Evolutionary conservation across 805 yeast species (phyloP).

Genomic region (Candida suzukii): DNA sequence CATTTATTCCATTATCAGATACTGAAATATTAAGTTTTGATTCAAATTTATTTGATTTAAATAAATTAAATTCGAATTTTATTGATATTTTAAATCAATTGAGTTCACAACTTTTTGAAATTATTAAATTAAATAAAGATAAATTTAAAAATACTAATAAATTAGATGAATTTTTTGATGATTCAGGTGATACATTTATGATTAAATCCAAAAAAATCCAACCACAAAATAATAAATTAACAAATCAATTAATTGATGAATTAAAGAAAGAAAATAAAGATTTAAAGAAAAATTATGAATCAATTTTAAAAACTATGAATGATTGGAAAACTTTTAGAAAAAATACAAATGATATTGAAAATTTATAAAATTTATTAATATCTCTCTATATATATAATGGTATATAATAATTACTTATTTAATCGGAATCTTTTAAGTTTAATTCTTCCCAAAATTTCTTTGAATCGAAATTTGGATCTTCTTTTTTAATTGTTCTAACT

Average conservation of each 20-base stretch:
- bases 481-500: neutral
- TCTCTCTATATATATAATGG: neutral
- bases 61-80: constrained; percentile 10
- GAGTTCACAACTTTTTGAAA: constrained; percentile 1
- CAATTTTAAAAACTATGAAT: constrained; percentile 16
- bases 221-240: constrained; percentile 4
- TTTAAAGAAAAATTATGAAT: constrained; percentile 16
- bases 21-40: constrained; percentile 12
- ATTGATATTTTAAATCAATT: constrained; percentile 12
- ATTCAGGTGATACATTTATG: constrained; percentile 20
- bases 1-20: constrained; percentile 10
- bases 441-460: neutral
- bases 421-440: neutral
- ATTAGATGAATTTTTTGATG: constrained; percentile 3
- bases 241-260: constrained; percentile 13
- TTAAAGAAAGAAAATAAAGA: constrained; percentile 13
- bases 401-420: neutral
- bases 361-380: too few relatives aligned
- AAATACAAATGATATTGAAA: neutral
- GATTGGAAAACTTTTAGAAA: constrained; percentile 16
- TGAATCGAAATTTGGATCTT: constrained; percentile 2
- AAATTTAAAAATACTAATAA: too few relatives aligned
- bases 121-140: neutral
- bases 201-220: neutral
- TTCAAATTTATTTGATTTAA: constrained; percentile 5